Conservation (phyloP, 192 early-diverging fungal species). For the Coemansia sp. region DNA sequence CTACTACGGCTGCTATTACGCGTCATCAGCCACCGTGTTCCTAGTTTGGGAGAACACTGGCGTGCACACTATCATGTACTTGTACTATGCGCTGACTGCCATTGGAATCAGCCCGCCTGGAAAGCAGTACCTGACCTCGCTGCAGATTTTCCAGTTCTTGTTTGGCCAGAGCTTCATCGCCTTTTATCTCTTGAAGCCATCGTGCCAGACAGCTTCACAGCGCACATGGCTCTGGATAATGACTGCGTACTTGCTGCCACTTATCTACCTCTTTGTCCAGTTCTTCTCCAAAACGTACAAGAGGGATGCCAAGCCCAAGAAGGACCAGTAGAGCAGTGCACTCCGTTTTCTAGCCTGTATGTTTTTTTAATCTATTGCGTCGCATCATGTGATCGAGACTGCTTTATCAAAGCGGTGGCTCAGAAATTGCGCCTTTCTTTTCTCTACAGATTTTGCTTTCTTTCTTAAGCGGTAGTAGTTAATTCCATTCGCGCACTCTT, state of each 20-base stretch:
- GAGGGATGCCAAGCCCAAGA: slow-evolving; percentile 5
- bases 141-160: slow-evolving; percentile 85
- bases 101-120: slow-evolving; percentile 71
- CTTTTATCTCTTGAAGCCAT: slow-evolving; percentile 61
- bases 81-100: slow-evolving; percentile 73
- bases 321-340: slow-evolving; percentile 7
- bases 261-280: slow-evolving; percentile 76
- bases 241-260: slow-evolving; percentile 68
- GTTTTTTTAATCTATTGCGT: not conserved
- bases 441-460: not conserved
- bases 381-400: not conserved
- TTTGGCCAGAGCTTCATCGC: slow-evolving; percentile 64
- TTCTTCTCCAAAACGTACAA: slow-evolving; percentile 74
- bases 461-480: not conserved
- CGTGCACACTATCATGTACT: slow-evolving; percentile 86
- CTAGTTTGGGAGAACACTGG: slow-evolving; percentile 77
- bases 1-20: slow-evolving; percentile 69
- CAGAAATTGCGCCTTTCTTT: not conserved
- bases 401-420: not conserved
- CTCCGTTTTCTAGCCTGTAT: not conserved
- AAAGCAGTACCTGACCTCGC: slow-evolving; percentile 76
- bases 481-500: not conserved
- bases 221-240: slow-evolving; percentile 60
- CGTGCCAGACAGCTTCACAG: slow-evolving; percentile 57
- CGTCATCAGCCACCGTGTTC: slow-evolving; percentile 71